phyloP scores from a whole-genome alignment of 2,329 filamentous ascomycete species.

The Orbilia quercus region DNA sequence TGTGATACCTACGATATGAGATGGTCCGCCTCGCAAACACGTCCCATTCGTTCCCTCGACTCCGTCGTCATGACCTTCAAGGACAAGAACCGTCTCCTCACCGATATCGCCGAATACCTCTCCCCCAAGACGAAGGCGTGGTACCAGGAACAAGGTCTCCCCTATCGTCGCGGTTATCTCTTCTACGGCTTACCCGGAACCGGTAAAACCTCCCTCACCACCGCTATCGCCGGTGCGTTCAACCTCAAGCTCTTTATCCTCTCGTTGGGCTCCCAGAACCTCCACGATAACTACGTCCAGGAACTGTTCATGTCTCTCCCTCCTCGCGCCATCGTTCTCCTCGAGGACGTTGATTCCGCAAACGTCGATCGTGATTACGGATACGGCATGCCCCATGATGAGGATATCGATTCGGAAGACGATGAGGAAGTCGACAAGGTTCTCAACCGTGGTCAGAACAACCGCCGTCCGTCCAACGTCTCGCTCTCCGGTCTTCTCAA shows the following conservation, averaged over 20 bases:
- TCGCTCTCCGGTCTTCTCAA: conserved; percentile 76
- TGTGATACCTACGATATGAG: conserved; percentile 66
- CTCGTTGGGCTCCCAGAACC: conserved; percentile 67
- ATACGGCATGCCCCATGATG: conserved; percentile 53
- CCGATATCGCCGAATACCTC: conserved; percentile 73
- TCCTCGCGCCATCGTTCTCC: conserved; percentile 75
- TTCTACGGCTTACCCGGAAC: conserved; percentile 83
- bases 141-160: conserved; percentile 86
- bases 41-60: conserved; percentile 71
- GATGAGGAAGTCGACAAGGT: conserved; percentile 62
- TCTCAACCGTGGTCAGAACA: conserved; percentile 61
- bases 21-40: conserved; percentile 73
- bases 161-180: conserved; percentile 84
- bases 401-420: conserved; percentile 57
- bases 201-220: conserved; percentile 78
- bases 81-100: conserved; percentile 71
- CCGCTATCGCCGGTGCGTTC: conserved; percentile 77
- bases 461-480: conserved; percentile 64
- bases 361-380: conserved; percentile 58
- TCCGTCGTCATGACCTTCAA: conserved; percentile 74
- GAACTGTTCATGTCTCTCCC: conserved; percentile 75
- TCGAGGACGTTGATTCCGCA: conserved; percentile 81
- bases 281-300: conserved; percentile 74
- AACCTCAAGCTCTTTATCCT: conserved; percentile 78
- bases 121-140: conserved; percentile 74